Percentiles rank a stretch among this genome's conserved stretches.
Conservation (phyloP, 192 early-diverging fungal species). For the Chytriomyces sp. region DNA sequence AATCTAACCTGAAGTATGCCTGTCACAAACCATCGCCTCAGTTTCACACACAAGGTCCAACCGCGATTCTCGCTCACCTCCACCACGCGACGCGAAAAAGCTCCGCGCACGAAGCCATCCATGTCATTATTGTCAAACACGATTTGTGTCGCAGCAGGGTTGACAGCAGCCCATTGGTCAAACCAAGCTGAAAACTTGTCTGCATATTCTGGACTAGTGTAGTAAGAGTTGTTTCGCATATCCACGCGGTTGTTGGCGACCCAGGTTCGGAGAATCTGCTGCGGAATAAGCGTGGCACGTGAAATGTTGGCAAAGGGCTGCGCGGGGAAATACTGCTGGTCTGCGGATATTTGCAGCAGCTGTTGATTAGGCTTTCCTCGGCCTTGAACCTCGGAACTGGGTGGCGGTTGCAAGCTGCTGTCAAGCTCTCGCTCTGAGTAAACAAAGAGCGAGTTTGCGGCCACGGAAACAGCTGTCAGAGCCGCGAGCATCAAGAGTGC, state of each 20-base stretch:
- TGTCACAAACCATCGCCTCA: not conserved
- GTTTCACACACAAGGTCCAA: not conserved
- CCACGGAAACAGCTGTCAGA: too few species aligned
- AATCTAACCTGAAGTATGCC: slow-evolving; percentile 21
- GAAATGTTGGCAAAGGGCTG: slow-evolving; percentile 9
- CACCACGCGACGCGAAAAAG: slow-evolving; percentile 27
- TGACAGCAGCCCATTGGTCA: slow-evolving; percentile 7
- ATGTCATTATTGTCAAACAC: slow-evolving; percentile 26
- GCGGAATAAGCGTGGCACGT: slow-evolving; percentile 9
- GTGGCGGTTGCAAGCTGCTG: too few species aligned
- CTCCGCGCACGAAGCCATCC: slow-evolving; percentile 21
- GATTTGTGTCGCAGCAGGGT: slow-evolving; percentile 17
- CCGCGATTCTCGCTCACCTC: not conserved
- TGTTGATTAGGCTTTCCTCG: too few species aligned
- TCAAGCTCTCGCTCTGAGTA: too few species aligned
- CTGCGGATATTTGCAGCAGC: not conserved
- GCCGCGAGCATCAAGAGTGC: too few species aligned
- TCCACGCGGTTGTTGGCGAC: not conserved
- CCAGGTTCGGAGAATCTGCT: slow-evolving; percentile 24
- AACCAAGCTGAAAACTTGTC: slow-evolving; percentile 19
- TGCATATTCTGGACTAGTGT: slow-evolving; percentile 1
- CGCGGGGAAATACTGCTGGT: not conserved
- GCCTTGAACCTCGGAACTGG: too few species aligned
- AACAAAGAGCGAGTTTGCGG: too few species aligned
- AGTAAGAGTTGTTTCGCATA: not conserved